Base-by-base conservation (phyloP, 352 stramenopile genomes). In the Globisporangium polare region DNA sequence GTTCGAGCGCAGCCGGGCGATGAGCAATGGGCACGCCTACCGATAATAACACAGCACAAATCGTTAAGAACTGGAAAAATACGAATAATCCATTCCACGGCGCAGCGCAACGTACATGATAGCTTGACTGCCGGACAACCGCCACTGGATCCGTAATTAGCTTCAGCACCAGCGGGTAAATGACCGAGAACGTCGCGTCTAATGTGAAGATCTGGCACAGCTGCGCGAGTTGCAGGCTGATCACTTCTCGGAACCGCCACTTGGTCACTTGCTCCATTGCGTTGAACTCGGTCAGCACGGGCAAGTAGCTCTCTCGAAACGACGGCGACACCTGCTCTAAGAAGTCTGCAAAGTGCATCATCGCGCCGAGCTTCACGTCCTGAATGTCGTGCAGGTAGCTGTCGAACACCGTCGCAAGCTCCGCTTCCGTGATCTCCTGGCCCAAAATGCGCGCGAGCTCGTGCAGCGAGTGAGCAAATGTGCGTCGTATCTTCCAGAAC, bases 401-500 rank as follows among this genome's bases (percentile, higher is more conserved):
- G 53, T 95, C 83, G 51, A 97, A 96, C 0, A 82, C 86, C 24
- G 83, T 81, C 15, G 89, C 69, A 31, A 97, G 73, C 33, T 95
- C 80, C 35, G 68, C 71, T 58, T 97, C 85, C 13, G 88, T 89
- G 52, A 87, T 77, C n/a, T 88, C 82, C 18, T 86, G 74, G 1
- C 86, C 90, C 9, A 97, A 69, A 46, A 97, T 82, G 20, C 74
- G 63, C 17, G 88, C 89, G 10, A 95, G 65, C 46, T 97, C 93
- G 61, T 98, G 92, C 49, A 98, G 77, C 52, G 90, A 97, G 67
- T 93, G 93, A 33, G 91, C 88, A 57, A 98, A 88, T n/a, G 92
- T 97, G 60, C 89, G 87, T 27, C 92, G 78, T 37, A 98, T 92
- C 60, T 94, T 96, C 86, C 87, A 96, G 53, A 90, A 93, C 10